Base-by-base conservation (phyloP, 441 rosid species). In the Brassica hybrid region DNA sequence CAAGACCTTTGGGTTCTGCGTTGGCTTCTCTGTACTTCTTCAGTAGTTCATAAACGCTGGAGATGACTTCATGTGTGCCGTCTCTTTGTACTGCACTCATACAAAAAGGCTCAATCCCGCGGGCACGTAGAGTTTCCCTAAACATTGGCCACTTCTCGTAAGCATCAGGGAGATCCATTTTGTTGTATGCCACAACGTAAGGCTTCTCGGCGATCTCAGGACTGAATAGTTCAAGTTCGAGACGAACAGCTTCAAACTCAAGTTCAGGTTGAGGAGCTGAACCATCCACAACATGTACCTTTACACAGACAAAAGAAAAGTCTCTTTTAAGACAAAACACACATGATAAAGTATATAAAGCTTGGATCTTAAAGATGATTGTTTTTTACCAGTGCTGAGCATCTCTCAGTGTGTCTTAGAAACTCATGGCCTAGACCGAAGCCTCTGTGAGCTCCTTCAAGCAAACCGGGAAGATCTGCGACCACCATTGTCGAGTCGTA, bases 391-490 rank as follows among this genome's bases (percentile, higher is more conserved):
- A 93, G 84, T 65, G 92, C 89, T 75, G 99, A 94, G 79, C 97
- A 91, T 87, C 99, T 88, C 82, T 94, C 99, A 34, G 97, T 91
- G 86, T 94, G 99, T 38, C 97, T 79, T 41, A 94, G 86, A 82
- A 93, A 93, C 84, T 93, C 97, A 27, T 89, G 97, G 80, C 99
- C 99, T 77, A 94, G 85, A 81, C 97, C 99, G 67, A 90, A 94
- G 69, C 97, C 97, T 81, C 84, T 80, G 83, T 90, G 97, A 30
- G 99, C 99, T 82, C 99, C 97, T 90, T 91, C 97, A 67, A 93
- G 97, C 75, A 94, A 87, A 85, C 98, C 97, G 66, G 99, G 99
- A 48, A 94, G 88, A 87, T 94, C 99, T n/a, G 99, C 97, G 10
- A 93, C 99, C 61, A 93, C 97, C 88, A 94, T 80, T 48, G 99